phyloP scores from a whole-genome alignment of 495 filamentous ascomycete genomes.

The Lophium mytilinum region DNA sequence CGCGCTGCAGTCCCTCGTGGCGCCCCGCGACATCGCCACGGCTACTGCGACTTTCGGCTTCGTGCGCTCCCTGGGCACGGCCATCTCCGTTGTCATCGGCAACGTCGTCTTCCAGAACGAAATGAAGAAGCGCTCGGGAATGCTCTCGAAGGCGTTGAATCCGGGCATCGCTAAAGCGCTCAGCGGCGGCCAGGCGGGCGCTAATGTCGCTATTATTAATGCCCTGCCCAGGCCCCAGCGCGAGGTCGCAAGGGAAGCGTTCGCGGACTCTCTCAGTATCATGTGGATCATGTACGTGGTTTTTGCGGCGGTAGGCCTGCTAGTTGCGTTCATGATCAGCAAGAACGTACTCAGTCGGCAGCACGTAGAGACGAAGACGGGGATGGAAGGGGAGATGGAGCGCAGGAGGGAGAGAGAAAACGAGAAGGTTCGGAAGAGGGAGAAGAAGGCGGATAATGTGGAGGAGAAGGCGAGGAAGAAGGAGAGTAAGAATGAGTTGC shows the following conservation, averaged over 20 bases:
- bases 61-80: conserved; percentile 61
- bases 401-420: conserved; percentile 17
- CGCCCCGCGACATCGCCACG: conserved; percentile 60
- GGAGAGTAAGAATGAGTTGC: too few species aligned
- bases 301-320: conserved; percentile 33
- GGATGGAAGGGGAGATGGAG: conserved; percentile 33
- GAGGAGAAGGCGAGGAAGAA: not conserved
- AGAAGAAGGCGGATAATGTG: conserved; percentile 1
- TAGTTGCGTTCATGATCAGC: conserved; percentile 33
- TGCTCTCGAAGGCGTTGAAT: conserved; percentile 20
- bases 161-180: conserved; percentile 30
- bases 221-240: conserved; percentile 30
- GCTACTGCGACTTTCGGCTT: conserved; percentile 73
- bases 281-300: conserved; percentile 45
- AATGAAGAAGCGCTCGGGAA: conserved; percentile 25
- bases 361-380: conserved; percentile 36
- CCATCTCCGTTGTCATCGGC: conserved; percentile 68
- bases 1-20: conserved; percentile 63
- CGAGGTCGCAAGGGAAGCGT: conserved; percentile 31
- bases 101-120: conserved; percentile 71
- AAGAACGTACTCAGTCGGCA: conserved; percentile 27
- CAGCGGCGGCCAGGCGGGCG: conserved; percentile 38
- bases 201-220: conserved; percentile 38
- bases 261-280: conserved; percentile 34
- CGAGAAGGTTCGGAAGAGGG: conserved; percentile 23